Conservation (phyloP, 345 rosid species). For the Hibiscus mutabilis region DNA sequence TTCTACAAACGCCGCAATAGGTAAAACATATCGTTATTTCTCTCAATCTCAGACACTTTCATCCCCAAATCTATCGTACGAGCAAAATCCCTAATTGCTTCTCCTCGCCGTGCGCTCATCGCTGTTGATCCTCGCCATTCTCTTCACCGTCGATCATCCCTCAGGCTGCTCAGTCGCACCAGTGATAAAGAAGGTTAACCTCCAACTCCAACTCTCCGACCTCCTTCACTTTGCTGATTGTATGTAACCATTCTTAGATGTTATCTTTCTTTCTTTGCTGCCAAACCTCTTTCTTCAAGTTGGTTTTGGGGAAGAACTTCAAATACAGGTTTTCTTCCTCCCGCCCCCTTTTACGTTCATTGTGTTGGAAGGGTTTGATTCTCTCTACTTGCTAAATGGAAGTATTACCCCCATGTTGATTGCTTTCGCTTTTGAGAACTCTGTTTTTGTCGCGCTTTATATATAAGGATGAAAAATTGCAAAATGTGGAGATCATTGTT, state of each 20-base stretch:
- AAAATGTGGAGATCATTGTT: conserved; percentile 63
- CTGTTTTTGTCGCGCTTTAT: neutral
- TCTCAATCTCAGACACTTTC: too few relatives aligned
- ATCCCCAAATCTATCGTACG: too few relatives aligned
- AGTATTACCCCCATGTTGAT: neutral
- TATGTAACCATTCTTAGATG: conserved; percentile 8
- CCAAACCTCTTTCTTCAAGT: conserved; percentile 81
- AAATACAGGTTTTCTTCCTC: conserved; percentile 50
- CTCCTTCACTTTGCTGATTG: conserved; percentile 58
- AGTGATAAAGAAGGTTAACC: too few relatives aligned
- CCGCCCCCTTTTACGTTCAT: too few relatives aligned
- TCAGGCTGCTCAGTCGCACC: too few relatives aligned
- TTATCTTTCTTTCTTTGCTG: conserved; percentile 8
- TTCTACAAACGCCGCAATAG: too few relatives aligned
- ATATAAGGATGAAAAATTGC: conserved; percentile 48
- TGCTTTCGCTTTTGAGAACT: neutral
- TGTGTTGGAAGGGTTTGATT: neutral
- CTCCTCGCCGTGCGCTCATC: too few relatives aligned
- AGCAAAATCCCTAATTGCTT: too few relatives aligned
- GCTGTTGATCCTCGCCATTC: too few relatives aligned
- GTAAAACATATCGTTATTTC: too few relatives aligned
- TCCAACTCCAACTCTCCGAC: conserved; percentile 55
- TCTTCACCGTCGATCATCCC: too few relatives aligned
- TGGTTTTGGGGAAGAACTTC: conserved; percentile 65
- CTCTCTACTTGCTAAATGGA: neutral